Percentiles rank a stretch among this genome's conserved stretches.
Evolutionary conservation across 2,329 filamentous ascomycete species (phyloP).

Genomic region (Paecilomyces formosus): DNA sequence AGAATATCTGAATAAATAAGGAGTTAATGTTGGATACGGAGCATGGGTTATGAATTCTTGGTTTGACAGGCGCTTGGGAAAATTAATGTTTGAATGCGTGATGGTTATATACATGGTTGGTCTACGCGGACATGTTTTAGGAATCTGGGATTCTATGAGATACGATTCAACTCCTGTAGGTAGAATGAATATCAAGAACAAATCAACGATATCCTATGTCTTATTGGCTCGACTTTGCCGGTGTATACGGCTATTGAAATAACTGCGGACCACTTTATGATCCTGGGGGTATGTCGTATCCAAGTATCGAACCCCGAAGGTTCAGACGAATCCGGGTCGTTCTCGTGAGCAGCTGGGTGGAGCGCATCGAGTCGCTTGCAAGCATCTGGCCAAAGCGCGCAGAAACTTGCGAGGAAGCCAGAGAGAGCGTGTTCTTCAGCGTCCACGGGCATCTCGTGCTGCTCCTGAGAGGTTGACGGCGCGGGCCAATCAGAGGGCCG

Average conservation of each 20-base stretch:
- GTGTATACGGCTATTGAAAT: too few relatives aligned
- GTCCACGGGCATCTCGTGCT: conserved; percentile 17
- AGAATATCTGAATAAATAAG: background rate
- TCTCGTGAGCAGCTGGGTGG: background rate
- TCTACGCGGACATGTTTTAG: background rate
- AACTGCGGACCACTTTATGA: background rate
- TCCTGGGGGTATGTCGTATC: background rate
- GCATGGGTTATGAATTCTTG: background rate
- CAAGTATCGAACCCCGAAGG: background rate
- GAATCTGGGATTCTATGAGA: background rate
- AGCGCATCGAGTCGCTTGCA: background rate
- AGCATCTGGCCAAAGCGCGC: background rate
- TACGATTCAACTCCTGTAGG: background rate
- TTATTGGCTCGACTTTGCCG: too few relatives aligned
- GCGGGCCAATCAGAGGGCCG: conserved; percentile 17
- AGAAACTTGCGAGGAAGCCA: background rate
- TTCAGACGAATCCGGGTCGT: background rate
- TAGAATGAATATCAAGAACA: background rate
- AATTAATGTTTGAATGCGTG: background rate
- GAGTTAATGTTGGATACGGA: background rate
- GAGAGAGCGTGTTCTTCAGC: too few relatives aligned
- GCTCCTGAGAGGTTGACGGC: conserved; percentile 8
- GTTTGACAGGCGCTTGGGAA: background rate
- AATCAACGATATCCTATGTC: background rate
- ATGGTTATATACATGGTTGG: background rate